Percentiles rank a stretch among this genome's conserved stretches.
phyloP scores from a whole-genome alignment of 164 flowering plant genomes.

The Nymphaea colorata region DNA sequence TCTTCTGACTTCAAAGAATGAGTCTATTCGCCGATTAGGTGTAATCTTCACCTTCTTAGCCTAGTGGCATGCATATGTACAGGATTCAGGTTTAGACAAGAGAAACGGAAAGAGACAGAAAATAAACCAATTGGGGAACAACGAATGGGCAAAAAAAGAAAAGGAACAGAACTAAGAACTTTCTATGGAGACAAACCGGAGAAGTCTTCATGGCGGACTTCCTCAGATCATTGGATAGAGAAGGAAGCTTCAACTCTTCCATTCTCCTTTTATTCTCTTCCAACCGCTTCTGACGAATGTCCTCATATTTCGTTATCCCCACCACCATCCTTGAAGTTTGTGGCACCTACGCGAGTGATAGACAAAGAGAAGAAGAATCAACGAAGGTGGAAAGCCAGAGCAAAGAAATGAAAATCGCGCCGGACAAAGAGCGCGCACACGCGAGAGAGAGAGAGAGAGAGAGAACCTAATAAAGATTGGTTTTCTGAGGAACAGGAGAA shows the following conservation, averaged over 20 bases:
- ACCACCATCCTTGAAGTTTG: not conserved
- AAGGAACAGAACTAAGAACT: not conserved
- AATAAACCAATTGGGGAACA: not conserved
- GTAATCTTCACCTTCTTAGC: not conserved
- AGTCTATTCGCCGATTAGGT: not conserved
- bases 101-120: not conserved
- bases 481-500: too few species aligned
- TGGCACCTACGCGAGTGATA: not conserved
- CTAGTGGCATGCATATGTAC: not conserved
- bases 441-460: too few species aligned
- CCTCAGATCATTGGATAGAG: constrained; percentile 26
- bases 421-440: too few species aligned
- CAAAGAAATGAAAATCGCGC: too few species aligned
- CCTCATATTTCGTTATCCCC: constrained; percentile 22
- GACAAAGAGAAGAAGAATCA: not conserved
- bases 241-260: constrained; percentile 42
- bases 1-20: constrained; percentile 24
- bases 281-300: constrained; percentile 27
- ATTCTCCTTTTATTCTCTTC: constrained; percentile 54
- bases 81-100: too few species aligned
- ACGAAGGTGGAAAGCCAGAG: too few species aligned
- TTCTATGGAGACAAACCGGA: constrained; percentile 16
- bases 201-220: constrained; percentile 18
- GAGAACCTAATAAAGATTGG: too few species aligned
- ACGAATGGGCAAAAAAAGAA: not conserved